Evolutionary conservation across 805 yeast species (phyloP), one percentile per base, ranked within the genome.

Genomic region (Cyberlindnera misumaiensis): DNA sequence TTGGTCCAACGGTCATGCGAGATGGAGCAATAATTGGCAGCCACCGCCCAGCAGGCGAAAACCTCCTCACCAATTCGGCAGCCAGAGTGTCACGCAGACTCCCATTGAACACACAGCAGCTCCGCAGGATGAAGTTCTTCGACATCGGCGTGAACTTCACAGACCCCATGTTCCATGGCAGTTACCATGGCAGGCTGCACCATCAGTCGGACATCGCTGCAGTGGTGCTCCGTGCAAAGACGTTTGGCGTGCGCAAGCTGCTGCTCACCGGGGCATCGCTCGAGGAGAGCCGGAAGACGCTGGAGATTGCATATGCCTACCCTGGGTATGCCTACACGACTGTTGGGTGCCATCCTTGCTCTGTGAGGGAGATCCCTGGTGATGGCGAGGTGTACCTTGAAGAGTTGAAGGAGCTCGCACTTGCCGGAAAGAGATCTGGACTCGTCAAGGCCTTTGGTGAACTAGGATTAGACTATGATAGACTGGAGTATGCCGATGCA

Each of bases 291-390:
- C 51, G 57, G 27, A 63, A 67, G n/a, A 83, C 88, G 7, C 58
- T 84, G 13, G 70, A 68, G 12, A 53, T 89, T 24, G 78, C 83
- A 11, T 45, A 34, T 15, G 40, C 40, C 2, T 37, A 39, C 36
- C 62, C 64, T 4, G 54, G 52, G 9, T 51, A 45, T 12, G 55
- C 80, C 24, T 72, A 64, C 43, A 75, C 83, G 17, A 93, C 98
- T 0, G 89, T 80, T 2, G 98, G 99, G 11, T 94, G 90, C 2
- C 99, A 93, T 63, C 99, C 99, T 0, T 90, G 98, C 60, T 68
- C 82, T 13, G 95, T 88, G 0, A 58, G 58, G 53, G 89, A 69
- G 48, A 72, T 78, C 45, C 41, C 31, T 10, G 37, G 28, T 10
- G 46, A 58, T 28, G 59, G 59, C 29, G 41, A 53, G 15, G 51